Evolutionary conservation across 805 yeast genomes (phyloP).

Genomic region (Cyberlindnera saturnus): DNA sequence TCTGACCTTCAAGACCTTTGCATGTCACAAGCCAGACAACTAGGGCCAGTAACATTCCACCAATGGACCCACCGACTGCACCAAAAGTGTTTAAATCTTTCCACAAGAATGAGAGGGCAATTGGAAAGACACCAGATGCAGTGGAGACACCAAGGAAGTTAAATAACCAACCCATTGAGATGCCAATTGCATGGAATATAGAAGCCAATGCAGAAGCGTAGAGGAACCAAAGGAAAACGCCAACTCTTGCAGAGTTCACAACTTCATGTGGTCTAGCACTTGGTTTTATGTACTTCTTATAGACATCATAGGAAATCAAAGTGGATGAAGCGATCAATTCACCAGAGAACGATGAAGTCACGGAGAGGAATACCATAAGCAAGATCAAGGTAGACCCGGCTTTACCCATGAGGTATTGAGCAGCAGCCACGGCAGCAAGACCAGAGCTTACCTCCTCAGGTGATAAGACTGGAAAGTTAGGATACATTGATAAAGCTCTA

Average conservation of each 20-base stretch:
- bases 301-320: constrained; percentile 40
- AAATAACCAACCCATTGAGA: constrained; percentile 33
- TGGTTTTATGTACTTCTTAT: constrained; percentile 36
- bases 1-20: constrained; percentile 29
- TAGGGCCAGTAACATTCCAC: constrained; percentile 31
- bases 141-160: constrained; percentile 37
- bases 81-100: constrained; percentile 30
- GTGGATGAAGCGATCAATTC: constrained; percentile 37
- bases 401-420: constrained; percentile 35
- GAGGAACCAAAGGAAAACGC: constrained; percentile 35
- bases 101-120: constrained; percentile 35
- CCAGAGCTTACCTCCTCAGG: constrained; percentile 29
- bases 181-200: constrained; percentile 30
- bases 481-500: constrained; percentile 27
- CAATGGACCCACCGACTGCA: constrained; percentile 32
- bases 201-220: constrained; percentile 32
- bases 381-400: constrained; percentile 37
- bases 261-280: constrained; percentile 37
- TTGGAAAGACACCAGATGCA: constrained; percentile 35
- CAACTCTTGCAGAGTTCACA: constrained; percentile 35
- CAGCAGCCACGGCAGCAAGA: constrained; percentile 36
- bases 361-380: constrained; percentile 37
- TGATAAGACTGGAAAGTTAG: constrained; percentile 33
- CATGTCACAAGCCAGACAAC: constrained; percentile 34
- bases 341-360: constrained; percentile 36